A percentile compares a stretch with the other conserved stretches of the same genome.
phyloP scores from a whole-genome alignment of 129 eudicot genomes.

The Ambrosia trifida region DNA sequence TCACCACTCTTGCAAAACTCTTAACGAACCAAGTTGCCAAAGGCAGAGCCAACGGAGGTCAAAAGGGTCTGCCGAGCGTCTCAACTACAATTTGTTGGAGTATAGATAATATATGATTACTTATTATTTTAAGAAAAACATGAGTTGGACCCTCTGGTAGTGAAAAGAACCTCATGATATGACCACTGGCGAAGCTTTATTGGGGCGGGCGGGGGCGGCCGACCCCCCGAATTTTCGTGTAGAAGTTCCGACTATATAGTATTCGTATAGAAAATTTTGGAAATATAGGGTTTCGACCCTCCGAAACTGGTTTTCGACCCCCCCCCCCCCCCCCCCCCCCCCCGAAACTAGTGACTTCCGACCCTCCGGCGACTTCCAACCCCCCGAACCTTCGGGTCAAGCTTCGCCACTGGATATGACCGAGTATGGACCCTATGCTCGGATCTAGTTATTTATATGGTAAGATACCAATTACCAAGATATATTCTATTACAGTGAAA shows the following conservation, averaged over 20 bases:
- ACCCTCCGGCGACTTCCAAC: too few species aligned
- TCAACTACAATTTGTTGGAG: not conserved
- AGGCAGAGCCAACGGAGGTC: not conserved
- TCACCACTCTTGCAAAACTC: slow-evolving; percentile 20
- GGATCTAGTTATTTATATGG: not conserved
- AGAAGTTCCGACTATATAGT: too few species aligned
- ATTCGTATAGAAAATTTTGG: too few species aligned
- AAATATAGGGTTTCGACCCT: too few species aligned
- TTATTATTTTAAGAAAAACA: not conserved
- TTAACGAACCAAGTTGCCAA: slow-evolving; percentile 7
- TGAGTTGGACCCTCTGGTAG: not conserved
- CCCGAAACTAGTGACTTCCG: too few species aligned
- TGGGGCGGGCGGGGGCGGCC: too few species aligned
- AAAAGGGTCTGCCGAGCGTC: not conserved
- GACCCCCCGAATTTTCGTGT: too few species aligned
- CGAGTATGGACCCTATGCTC: not conserved
- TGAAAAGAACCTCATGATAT: not conserved
- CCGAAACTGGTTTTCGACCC: too few species aligned
- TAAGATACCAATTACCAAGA: not conserved
- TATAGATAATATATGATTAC: not conserved
- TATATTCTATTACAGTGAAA: not conserved
- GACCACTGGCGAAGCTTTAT: too few species aligned
- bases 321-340: too few species aligned
- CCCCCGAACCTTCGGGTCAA: too few species aligned
- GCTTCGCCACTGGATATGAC: too few species aligned